Base-by-base conservation (phyloP, 2,329 filamentous ascomycete species). In the Nakataea oryzae region DNA sequence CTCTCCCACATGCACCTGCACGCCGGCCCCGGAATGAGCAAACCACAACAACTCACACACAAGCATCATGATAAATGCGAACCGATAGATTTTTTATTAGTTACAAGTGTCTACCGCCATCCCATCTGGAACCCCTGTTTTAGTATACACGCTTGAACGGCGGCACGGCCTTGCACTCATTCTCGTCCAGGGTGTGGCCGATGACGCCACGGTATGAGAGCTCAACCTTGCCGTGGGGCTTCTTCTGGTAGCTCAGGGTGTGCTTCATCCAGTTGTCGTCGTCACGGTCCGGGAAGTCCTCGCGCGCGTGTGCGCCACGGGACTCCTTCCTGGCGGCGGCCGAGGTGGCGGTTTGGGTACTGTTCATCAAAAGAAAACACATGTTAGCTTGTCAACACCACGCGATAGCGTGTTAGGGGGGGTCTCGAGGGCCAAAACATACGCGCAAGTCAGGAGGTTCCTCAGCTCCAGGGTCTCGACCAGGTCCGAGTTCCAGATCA, bases 191-290 rank as follows among this genome's bases (percentile, higher is more conserved):
- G 29, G 95, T 97, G 65, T 84, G 87, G 68, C 82, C 83, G 65
- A 90, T 88, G 65, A 99, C 95, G 66, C 82, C 81, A 76, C 95
- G 86, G 85, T 97, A 97, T 66, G 85, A 81, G 66, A 97, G 81
- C 65, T 97, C 89, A 62, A 95, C 86, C 79, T 91, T 86, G 73
- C 89, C 89, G 72, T 97, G 93, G 41, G 93, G 90, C 73, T 87
- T 75, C 88, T 91, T 96, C 84, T 99, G 95, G 89, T 89, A 99
- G 68, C 88, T 91, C 65, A 99, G 85, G 57, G 91, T 96, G 85
- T 99, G 95, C 88, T 97, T 97, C 93, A 97, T 97, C 93, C 93
- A 97, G 76, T 96, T 89, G 77, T 87, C 83, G 74, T 99, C 95
- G 73, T 97, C 91, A 81, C 95, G 89, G 24, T 97, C 93, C 63